A percentile compares a stretch with the other conserved stretches of the same genome.
Evolutionary conservation across 169 alveolate genomes (phyloP).

Genomic region (Plasmodium inui): DNA sequence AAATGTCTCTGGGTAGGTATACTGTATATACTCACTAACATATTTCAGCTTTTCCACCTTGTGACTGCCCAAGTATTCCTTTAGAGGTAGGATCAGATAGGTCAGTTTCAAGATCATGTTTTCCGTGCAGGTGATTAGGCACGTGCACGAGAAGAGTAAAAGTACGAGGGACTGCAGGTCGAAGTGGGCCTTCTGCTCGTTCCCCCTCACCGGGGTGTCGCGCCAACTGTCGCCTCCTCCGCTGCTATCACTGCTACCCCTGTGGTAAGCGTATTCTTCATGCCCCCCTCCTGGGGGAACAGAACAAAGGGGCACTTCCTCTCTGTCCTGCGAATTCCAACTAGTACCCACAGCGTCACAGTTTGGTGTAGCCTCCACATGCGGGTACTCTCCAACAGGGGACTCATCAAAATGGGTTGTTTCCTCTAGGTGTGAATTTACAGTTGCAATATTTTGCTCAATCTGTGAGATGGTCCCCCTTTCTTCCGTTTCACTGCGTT

Average conservation of each 20-base stretch:
- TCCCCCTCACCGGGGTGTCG: neutral
- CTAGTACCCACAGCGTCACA: neutral
- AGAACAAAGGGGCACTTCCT: neutral
- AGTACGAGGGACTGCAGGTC: constrained; percentile 84
- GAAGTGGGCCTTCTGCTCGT: constrained; percentile 40
- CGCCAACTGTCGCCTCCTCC: no score
- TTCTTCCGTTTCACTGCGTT: constrained; percentile 16
- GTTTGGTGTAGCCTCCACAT: neutral
- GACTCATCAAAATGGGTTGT: neutral
- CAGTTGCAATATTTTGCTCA: neutral
- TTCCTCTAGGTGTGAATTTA: neutral
- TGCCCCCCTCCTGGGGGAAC: neutral
- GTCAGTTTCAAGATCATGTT: constrained; percentile 78
- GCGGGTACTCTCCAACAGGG: neutral
- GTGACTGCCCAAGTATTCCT: constrained; percentile 78
- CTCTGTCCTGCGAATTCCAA: neutral
- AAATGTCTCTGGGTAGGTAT: constrained; percentile 51
- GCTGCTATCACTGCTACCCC: constrained; percentile 14
- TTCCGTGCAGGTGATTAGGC: constrained; percentile 18
- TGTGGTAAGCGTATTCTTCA: neutral
- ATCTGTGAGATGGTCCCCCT: neutral
- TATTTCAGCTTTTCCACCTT: constrained; percentile 81
- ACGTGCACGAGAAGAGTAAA: constrained; percentile 58
- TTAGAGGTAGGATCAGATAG: constrained; percentile 72
- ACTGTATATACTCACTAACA: constrained; percentile 80